Evolutionary conservation across 2,329 filamentous ascomycete genomes (phyloP).

Genomic region (Aspergillus calidoustus): DNA sequence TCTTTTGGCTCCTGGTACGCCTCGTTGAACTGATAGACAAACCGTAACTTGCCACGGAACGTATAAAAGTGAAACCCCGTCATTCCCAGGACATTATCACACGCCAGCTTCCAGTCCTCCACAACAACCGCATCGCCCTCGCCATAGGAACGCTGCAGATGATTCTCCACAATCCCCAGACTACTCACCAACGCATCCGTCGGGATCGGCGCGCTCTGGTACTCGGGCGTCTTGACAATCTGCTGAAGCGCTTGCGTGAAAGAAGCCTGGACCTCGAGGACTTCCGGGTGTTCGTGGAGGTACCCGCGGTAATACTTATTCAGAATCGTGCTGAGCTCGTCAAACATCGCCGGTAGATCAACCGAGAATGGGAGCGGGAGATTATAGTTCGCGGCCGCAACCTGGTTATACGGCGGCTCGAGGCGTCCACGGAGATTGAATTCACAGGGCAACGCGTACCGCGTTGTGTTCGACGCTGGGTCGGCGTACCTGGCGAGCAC

Average conservation of each 20-base stretch:
- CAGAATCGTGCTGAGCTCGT: neutral
- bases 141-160: conserved; percentile 1
- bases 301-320: neutral
- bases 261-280: neutral
- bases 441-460: neutral
- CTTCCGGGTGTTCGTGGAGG: neutral
- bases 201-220: neutral
- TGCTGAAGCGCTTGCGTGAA: neutral
- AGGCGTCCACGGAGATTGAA: neutral
- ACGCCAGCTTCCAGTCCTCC: neutral
- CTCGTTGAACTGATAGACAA: conserved; percentile 9
- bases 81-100: conserved; percentile 3
- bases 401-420: neutral
- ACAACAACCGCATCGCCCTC: neutral
- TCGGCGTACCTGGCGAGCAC: neutral
- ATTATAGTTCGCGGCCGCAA: neutral
- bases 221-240: neutral
- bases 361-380: neutral
- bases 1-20: conserved; percentile 1
- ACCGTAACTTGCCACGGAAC: conserved; percentile 1
- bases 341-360: neutral
- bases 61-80: conserved; percentile 1
- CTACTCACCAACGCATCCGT: conserved; percentile 10
- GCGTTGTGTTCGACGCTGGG: neutral
- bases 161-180: conserved; percentile 4